Evolutionary conservation across 352 stramenopile genomes (phyloP).

Genomic region (Phytophthora boehmeriae): DNA sequence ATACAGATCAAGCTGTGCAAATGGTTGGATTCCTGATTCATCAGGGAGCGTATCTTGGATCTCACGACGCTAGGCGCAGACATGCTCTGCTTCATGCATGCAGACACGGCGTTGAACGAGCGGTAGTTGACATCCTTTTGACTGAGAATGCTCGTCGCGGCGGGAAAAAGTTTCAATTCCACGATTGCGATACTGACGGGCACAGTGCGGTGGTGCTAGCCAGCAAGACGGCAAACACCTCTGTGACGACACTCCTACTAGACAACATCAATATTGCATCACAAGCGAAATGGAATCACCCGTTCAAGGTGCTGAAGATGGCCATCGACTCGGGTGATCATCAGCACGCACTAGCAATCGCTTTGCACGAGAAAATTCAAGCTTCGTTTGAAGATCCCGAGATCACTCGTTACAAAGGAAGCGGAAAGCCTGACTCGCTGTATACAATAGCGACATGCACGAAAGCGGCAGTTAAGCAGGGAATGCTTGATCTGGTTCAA

Average conservation of each 20-base stretch:
- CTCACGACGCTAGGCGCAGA: constrained; percentile 1
- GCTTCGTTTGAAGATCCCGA: constrained; percentile 5
- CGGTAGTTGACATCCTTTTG: constrained; percentile 11
- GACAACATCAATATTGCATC: constrained; percentile 11
- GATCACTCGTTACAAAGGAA: constrained; percentile 9
- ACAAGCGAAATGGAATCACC: constrained; percentile 17
- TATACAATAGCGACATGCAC: constrained; percentile 10
- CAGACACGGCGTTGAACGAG: background rate
- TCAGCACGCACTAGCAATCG: constrained; percentile 11
- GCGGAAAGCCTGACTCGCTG: background rate
- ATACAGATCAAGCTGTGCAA: background rate
- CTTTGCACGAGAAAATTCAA: constrained; percentile 12
- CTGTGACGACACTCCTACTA: constrained; percentile 12
- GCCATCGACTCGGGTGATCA: constrained; percentile 17
- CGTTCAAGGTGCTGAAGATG: constrained; percentile 21
- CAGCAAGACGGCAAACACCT: constrained; percentile 9
- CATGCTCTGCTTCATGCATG: constrained; percentile 18
- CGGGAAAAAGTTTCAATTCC: constrained; percentile 17
- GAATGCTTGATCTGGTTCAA: constrained; percentile 10
- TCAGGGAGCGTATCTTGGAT: constrained; percentile 7
- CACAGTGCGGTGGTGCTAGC: constrained; percentile 20
- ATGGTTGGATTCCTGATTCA: constrained; percentile 17
- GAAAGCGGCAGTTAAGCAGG: constrained; percentile 6
- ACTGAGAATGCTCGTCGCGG: constrained; percentile 1
- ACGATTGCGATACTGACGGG: constrained; percentile 12